These are phyloP conservation scores for Apiospora marii DNA, from an alignment of 2,329 filamentous ascomycete genomes.

Conservation along the genomic window DNA sequence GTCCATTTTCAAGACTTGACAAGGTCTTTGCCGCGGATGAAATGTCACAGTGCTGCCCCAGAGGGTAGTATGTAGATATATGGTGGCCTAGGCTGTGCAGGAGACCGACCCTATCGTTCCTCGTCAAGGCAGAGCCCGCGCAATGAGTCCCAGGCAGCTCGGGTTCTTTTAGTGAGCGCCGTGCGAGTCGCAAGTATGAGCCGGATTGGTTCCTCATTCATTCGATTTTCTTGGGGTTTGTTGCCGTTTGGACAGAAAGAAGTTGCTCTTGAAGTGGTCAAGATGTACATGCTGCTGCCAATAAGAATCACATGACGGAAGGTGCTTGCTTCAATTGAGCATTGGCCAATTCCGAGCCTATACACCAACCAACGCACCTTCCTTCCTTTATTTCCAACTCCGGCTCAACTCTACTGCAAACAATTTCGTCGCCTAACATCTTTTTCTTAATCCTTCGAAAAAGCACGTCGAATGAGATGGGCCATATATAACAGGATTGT, in stretches of 20 bases:
- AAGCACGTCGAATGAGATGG: background rate
- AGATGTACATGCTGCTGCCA: background rate
- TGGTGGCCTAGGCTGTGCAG: background rate
- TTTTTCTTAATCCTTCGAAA: background rate
- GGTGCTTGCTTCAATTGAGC: background rate
- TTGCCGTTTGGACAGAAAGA: background rate
- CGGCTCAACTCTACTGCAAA: background rate
- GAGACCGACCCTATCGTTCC: background rate
- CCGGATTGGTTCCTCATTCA: background rate
- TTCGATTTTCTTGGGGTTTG: background rate
- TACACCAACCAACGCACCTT: background rate
- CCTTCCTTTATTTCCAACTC: background rate
- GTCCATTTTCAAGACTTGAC: constrained; percentile 31
- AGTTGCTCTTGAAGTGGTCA: background rate
- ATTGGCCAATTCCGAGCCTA: background rate
- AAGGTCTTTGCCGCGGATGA: background rate
- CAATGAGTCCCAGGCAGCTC: background rate
- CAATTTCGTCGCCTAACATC: too few relatives aligned
- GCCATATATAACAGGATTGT: background rate
- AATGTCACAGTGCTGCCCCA: background rate
- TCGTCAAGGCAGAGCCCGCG: background rate
- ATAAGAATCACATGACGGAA: constrained; percentile 21
- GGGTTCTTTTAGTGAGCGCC: background rate
- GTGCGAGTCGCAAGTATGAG: background rate
- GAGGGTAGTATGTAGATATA: background rate